These are phyloP conservation scores for Alternaria tenuissima DNA, from an alignment of 2,329 filamentous ascomycete genomes.

Conservation along the genomic window DNA sequence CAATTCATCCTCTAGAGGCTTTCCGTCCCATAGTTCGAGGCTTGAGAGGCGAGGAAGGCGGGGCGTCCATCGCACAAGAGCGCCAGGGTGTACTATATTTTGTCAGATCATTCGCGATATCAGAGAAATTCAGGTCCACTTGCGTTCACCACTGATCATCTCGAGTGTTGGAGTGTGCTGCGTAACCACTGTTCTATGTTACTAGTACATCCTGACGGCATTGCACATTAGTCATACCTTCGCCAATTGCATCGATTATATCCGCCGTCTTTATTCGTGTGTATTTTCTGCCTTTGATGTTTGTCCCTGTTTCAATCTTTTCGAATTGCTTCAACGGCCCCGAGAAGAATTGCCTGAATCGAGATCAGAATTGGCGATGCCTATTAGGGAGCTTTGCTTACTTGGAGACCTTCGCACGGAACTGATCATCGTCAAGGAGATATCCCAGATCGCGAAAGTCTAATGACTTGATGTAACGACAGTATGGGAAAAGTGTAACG, in stretches of 20 bases:
- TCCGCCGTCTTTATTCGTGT: slow-evolving; percentile 51
- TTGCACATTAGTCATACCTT: slow-evolving; percentile 47
- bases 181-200: slow-evolving; percentile 51
- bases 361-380: slow-evolving; percentile 12
- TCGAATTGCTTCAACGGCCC: slow-evolving; percentile 57
- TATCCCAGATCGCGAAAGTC: slow-evolving; percentile 69
- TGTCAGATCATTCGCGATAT: slow-evolving; percentile 14
- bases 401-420: slow-evolving; percentile 65
- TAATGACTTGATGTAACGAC: slow-evolving; percentile 69
- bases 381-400: slow-evolving; percentile 46
- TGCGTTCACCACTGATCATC: slow-evolving; percentile 64
- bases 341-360: slow-evolving; percentile 60
- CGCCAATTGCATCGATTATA: slow-evolving; percentile 59
- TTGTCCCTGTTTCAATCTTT: slow-evolving; percentile 32
- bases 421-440: slow-evolving; percentile 67
- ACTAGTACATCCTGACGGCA: slow-evolving; percentile 14
- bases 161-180: slow-evolving; percentile 64
- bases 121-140: slow-evolving; percentile 16
- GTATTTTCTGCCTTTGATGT: slow-evolving; percentile 38
- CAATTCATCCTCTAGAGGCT: slow-evolving; percentile 63
- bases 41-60: slow-evolving; percentile 65
- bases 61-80: slow-evolving; percentile 67
- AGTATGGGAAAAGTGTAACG: slow-evolving; percentile 72
- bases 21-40: slow-evolving; percentile 69
- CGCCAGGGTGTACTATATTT: slow-evolving; percentile 56